Percentiles rank a stretch among this genome's conserved stretches.
These are phyloP conservation scores for Cudoniella acicularis DNA, from an alignment of 495 filamentous ascomycete genomes.

Conservation along the genomic window DNA sequence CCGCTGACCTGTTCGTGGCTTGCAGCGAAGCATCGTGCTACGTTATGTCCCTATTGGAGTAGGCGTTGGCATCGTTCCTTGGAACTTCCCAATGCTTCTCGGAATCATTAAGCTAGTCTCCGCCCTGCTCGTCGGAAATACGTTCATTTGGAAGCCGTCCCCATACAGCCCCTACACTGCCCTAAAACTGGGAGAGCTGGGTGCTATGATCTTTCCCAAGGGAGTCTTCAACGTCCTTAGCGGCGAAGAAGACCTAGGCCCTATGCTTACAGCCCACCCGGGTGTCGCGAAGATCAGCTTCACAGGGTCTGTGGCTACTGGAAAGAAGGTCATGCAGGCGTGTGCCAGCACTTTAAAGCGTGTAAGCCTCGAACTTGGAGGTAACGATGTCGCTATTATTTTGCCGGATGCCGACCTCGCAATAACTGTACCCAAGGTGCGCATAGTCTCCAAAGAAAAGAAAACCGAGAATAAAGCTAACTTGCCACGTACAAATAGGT, in stretches of 20 bases:
- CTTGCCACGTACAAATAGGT: conserved; percentile 31
- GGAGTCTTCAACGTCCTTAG: conserved; percentile 56
- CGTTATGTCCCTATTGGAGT: conserved; percentile 1
- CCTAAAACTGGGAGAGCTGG: conserved; percentile 56
- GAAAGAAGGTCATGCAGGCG: conserved; percentile 52
- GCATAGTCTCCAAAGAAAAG: conserved; percentile 4
- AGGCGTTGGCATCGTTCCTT: background rate
- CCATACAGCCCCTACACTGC: conserved; percentile 55
- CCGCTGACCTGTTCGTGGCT: too few species aligned
- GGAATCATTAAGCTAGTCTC: conserved; percentile 40
- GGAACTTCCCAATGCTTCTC: conserved; percentile 22
- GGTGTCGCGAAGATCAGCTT: conserved; percentile 59
- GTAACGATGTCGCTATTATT: conserved; percentile 57
- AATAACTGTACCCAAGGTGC: conserved; percentile 24
- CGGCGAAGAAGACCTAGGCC: conserved; percentile 52
- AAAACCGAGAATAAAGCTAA: background rate
- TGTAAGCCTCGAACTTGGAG: conserved; percentile 57
- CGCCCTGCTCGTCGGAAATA: conserved; percentile 43
- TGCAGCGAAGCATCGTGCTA: background rate
- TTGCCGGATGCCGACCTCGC: conserved; percentile 46
- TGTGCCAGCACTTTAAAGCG: conserved; percentile 50
- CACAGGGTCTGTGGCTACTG: conserved; percentile 53
- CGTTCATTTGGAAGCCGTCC: conserved; percentile 47
- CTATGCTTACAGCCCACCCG: conserved; percentile 49
- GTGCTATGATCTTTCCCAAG: conserved; percentile 48